These are phyloP conservation scores for Salmacisia buchloeana DNA, from an alignment of 1,284 basidiomycete genomes.

Conservation along the genomic window DNA sequence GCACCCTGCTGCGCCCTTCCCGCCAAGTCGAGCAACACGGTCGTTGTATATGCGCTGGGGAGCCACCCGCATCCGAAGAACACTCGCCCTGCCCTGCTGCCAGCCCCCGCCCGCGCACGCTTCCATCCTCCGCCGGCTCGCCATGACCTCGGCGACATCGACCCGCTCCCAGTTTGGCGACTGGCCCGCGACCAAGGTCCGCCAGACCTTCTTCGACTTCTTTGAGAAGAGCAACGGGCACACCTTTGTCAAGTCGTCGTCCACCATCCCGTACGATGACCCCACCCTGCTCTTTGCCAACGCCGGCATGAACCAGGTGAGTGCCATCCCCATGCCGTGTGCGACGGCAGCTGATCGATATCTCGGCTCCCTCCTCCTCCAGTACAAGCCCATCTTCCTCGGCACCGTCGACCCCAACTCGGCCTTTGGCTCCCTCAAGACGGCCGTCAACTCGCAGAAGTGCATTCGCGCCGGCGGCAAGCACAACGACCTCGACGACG, in stretches of 20 bases:
- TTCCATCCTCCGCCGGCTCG: neutral
- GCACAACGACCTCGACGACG: constrained; percentile 97
- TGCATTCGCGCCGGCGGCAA: constrained; percentile 98
- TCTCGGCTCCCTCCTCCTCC: constrained; percentile 15
- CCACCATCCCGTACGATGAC: constrained; percentile 86
- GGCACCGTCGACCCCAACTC: constrained; percentile 91
- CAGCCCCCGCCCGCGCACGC: too few species aligned
- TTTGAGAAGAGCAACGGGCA: constrained; percentile 71
- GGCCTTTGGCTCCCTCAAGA: constrained; percentile 77
- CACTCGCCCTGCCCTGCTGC: too few species aligned
- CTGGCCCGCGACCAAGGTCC: constrained; percentile 67
- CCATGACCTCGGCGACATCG: constrained; percentile 21
- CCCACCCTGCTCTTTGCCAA: constrained; percentile 93
- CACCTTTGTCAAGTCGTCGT: constrained; percentile 85
- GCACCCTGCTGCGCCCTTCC: too few species aligned
- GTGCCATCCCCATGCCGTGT: neutral
- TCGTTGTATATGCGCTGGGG: too few species aligned
- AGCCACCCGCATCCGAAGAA: too few species aligned
- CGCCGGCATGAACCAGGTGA: constrained; percentile 57
- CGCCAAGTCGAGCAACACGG: too few species aligned
- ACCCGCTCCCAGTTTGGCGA: constrained; percentile 52
- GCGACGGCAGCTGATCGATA: neutral
- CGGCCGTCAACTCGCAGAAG: constrained; percentile 93
- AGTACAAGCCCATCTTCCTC: constrained; percentile 95
- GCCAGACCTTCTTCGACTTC: constrained; percentile 70